These are phyloP conservation scores for Sugiyamaella castrensis DNA, from an alignment of 1,139 yeast genomes.

Conservation along the genomic window DNA sequence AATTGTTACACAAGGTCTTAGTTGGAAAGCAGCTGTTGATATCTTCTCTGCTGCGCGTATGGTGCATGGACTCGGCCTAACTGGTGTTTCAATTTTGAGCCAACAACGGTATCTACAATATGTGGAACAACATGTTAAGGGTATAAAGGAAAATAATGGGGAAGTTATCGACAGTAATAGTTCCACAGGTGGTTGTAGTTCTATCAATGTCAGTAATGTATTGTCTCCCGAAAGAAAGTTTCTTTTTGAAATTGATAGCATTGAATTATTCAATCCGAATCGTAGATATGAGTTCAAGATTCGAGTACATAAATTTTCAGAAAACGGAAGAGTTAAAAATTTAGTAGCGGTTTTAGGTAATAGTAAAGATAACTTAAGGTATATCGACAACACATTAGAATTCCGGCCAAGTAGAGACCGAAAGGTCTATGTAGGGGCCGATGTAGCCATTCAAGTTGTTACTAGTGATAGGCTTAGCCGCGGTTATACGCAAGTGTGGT, in stretches of 20 bases:
- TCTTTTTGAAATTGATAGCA: too few relatives aligned
- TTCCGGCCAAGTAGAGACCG: too few relatives aligned
- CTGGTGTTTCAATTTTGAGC: constrained; percentile 69
- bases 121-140: constrained; percentile 42
- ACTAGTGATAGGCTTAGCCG: constrained; percentile 16
- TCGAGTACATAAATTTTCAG: constrained; percentile 2
- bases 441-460: constrained; percentile 3
- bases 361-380: too few relatives aligned
- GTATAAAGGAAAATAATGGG: too few relatives aligned
- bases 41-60: constrained; percentile 59
- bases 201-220: too few relatives aligned
- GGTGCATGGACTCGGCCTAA: constrained; percentile 49
- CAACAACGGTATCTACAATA: constrained; percentile 68
- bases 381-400: too few relatives aligned
- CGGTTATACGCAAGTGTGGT: constrained; percentile 34
- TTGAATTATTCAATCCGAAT: not conserved
- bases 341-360: too few relatives aligned
- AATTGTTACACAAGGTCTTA: constrained; percentile 45
- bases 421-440: not conserved
- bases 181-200: too few relatives aligned
- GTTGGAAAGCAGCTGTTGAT: constrained; percentile 47
- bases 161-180: constrained; percentile 9
- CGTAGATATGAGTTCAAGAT: not conserved
- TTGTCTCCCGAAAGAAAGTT: too few relatives aligned
- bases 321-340: not conserved